Evolutionary conservation across 345 rosid species (phyloP).

Genomic region (Heritiera littoralis): DNA sequence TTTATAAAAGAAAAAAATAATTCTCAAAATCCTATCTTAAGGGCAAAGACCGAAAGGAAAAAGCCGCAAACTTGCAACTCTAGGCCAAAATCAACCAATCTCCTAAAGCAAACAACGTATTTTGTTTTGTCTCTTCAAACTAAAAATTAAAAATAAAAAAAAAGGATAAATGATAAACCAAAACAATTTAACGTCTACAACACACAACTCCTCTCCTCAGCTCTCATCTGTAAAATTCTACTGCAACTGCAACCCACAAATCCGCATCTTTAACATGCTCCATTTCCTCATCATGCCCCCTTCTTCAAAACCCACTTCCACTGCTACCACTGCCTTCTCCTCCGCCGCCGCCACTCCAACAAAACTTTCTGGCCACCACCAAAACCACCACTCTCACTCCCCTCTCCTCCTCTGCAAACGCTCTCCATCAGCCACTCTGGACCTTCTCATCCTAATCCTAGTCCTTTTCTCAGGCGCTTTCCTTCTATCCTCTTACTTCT

Average conservation of each 20-base stretch:
- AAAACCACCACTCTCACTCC: no score
- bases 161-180: neutral
- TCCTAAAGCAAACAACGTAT: constrained; percentile 6
- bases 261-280: constrained; percentile 47
- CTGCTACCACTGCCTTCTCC: constrained; percentile 23
- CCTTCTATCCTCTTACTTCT: no score
- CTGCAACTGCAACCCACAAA: neutral
- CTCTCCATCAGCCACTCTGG: no score
- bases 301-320: constrained; percentile 31
- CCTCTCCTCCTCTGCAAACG: no score
- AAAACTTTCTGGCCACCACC: no score
- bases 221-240: neutral
- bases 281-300: constrained; percentile 40
- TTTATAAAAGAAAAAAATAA: no score
- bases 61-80: neutral
- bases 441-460: no score
- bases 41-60: neutral
- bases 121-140: neutral
- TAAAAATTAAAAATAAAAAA: neutral
- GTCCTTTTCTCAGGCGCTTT: no score
- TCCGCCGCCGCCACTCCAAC: neutral
- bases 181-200: neutral
- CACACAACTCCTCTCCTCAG: no score
- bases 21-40: no score
- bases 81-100: neutral